Conservation (phyloP, 495 filamentous ascomycete species). For the Extremus antarcticus region DNA sequence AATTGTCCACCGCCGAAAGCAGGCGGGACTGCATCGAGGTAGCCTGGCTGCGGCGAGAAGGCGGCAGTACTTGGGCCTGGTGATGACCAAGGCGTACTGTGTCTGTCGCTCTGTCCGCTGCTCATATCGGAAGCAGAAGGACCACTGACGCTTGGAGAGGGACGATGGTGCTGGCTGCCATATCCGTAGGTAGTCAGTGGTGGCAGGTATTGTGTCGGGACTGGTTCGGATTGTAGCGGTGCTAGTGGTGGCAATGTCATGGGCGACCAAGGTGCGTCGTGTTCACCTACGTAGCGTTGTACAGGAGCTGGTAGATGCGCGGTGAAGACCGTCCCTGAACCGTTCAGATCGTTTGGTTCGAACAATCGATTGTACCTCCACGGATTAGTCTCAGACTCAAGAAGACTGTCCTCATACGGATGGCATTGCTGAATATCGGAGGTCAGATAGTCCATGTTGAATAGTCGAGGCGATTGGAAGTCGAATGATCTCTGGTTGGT, state of each 20-base stretch:
- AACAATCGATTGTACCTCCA: not conserved
- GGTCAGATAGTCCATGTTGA: no score
- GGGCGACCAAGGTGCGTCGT: not conserved
- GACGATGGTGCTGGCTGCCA: not conserved
- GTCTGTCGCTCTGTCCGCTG: slow-evolving; percentile 6
- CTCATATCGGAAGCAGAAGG: slow-evolving; percentile 5
- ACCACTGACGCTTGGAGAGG: slow-evolving; percentile 11
- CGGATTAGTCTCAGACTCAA: no score
- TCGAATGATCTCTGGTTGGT: no score
- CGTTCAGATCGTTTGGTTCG: not conserved
- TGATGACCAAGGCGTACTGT: slow-evolving; percentile 1
- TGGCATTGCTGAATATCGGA: no score
- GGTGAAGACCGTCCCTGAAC: not conserved
- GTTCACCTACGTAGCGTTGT: not conserved
- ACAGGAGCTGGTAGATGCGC: not conserved
- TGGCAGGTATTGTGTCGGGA: not conserved
- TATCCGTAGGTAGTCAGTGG: not conserved
- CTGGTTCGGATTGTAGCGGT: not conserved
- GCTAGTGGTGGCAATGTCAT: not conserved
- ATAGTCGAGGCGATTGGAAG: no score
- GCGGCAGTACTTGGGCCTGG: not conserved
- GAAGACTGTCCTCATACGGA: no score
- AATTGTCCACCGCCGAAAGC: not conserved
- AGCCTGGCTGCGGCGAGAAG: not conserved
- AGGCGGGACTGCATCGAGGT: not conserved